Base-by-base conservation (phyloP, 257 asterid genomes). In the Phtheirospermum japonicum region DNA sequence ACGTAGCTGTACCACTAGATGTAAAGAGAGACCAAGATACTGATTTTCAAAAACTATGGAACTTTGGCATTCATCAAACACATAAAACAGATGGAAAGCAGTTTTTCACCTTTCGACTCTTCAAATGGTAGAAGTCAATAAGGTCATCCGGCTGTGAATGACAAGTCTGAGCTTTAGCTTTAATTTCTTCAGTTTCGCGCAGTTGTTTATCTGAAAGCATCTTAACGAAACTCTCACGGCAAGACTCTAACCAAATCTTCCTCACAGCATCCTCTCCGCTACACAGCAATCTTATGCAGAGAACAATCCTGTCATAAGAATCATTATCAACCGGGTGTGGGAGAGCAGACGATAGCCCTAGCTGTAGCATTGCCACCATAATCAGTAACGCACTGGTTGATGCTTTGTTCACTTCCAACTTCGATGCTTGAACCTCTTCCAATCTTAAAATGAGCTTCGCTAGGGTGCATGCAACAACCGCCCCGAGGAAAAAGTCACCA, bases 81-180 rank as follows among this genome's bases (percentile, higher is more conserved):
- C 12, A 12, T 42, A 42, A 57, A 66, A 59, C 32, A 16, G 61
- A 70, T 7, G 10, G 53, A 28, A 61, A 32, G 59, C 54, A 51
- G 54, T 40, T 62, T 57, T 69, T 75, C 76, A 93, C 99, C 96
- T 84, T 87, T 73, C 97, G 80, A 71, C 94, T 89, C 85, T 93
- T 93, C 85, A 93, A 77, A 82, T 93, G 97, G 76, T 89, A 93
- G 78, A 93, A 93, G 69, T 93, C 97, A 69, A 93, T 93, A 52
- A 93, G 96, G 73, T 93, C 99, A 73, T 93, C 99, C 5, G 99
- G 97, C 77, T 93, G 97, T 23, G 99, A 80, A 68, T 82, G 90
- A 71, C 90, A 69, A 70, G 78, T 71, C 75, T 83, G 96, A 28
- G 96, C 87, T 83, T 89, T 93, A 2, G 96, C 95, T 69, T 83